These are phyloP conservation scores for Turnera subulata DNA, from an alignment of 345 rosid species.

Conservation along the genomic window DNA sequence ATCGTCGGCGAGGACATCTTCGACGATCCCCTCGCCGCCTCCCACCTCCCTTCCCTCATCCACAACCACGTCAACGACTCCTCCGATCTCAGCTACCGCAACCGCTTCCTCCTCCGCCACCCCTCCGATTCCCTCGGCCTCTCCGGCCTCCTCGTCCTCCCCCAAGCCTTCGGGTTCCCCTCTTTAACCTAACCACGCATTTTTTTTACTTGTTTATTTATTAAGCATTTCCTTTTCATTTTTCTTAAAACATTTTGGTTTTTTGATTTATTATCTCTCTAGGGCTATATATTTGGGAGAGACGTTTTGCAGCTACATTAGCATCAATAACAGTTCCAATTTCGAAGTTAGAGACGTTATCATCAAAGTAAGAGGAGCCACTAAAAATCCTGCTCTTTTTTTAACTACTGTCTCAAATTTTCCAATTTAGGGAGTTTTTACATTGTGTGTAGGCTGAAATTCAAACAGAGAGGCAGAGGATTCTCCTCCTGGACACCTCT, in stretches of 20 bases:
- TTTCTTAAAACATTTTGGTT: neutral
- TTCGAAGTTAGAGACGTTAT: constrained; percentile 79
- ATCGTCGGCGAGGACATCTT: constrained; percentile 87
- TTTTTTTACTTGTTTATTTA: neutral
- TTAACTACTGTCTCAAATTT: too few relatives aligned
- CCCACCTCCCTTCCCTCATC: constrained; percentile 48
- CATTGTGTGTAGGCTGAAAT: constrained; percentile 70
- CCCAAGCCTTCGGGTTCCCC: constrained; percentile 82
- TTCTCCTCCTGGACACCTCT: constrained; percentile 78
- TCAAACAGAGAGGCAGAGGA: constrained; percentile 91
- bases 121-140: constrained; percentile 83
- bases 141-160: constrained; percentile 94
- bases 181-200: neutral
- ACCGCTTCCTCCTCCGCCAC: constrained; percentile 56
- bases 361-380: constrained; percentile 51
- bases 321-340: constrained; percentile 82
- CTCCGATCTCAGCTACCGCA: constrained; percentile 70
- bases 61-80: constrained; percentile 32
- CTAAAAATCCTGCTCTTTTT: too few relatives aligned
- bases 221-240: neutral
- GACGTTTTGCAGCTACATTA: constrained; percentile 89
- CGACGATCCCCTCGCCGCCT: constrained; percentile 74
- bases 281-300: constrained; percentile 95
- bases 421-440: too few relatives aligned
- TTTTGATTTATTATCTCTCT: neutral